A percentile compares a stretch with the other conserved stretches of the same genome.
These are phyloP conservation scores for Xerocomus brunneocitrinus DNA, from an alignment of 768 basidiomycete species.

Conservation along the genomic window DNA sequence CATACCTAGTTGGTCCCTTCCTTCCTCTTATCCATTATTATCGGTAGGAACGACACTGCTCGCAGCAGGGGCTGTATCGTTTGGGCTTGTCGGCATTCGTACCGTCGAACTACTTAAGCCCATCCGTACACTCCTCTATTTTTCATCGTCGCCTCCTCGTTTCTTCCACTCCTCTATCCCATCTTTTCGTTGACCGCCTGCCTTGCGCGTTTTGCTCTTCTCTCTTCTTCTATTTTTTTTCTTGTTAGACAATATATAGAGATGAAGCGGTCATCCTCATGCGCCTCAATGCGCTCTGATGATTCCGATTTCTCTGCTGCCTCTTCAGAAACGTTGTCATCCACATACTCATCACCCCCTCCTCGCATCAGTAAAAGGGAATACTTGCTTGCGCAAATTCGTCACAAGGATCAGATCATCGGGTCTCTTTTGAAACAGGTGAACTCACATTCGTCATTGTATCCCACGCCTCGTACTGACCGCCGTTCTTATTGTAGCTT, in stretches of 20 bases:
- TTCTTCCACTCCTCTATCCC: neutral
- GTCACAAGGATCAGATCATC: slow-evolving; percentile 85
- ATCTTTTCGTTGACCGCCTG: neutral
- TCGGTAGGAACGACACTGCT: slow-evolving; percentile 10
- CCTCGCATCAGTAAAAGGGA: slow-evolving; percentile 67
- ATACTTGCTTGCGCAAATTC: slow-evolving; percentile 78
- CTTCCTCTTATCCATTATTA: slow-evolving; percentile 7
- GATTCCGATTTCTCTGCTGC: slow-evolving; percentile 27
- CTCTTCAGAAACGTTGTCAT: slow-evolving; percentile 38
- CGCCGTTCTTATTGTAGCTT: slow-evolving; percentile 25
- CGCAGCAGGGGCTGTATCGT: slow-evolving; percentile 12
- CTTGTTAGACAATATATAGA: neutral
- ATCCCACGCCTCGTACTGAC: neutral
- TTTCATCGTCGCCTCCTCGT: neutral
- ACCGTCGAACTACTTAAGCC: slow-evolving; percentile 21
- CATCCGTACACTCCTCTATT: neutral
- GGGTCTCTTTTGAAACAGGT: slow-evolving; percentile 83
- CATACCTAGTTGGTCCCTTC: neutral
- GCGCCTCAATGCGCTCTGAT: slow-evolving; percentile 17
- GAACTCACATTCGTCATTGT: slow-evolving; percentile 6
- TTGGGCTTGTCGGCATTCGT: neutral
- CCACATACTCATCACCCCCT: slow-evolving; percentile 26
- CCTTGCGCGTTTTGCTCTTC: neutral
- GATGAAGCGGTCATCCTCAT: slow-evolving; percentile 19
- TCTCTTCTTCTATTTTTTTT: neutral